Conservation (phyloP, 106 monocot genomes). For the Phalaenopsis equestris region DNA sequence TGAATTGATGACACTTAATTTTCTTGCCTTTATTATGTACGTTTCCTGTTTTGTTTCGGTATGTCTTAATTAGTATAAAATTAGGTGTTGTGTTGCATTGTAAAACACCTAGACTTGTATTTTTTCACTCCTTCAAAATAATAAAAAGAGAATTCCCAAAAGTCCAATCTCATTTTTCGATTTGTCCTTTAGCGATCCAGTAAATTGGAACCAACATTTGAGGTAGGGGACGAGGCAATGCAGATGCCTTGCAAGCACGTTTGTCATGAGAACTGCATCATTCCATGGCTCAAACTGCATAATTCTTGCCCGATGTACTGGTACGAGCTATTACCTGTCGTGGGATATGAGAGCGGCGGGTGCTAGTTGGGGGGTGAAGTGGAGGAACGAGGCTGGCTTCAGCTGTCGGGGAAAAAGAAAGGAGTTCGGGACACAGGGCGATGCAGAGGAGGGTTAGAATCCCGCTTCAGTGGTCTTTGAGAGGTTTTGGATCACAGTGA, state of each 20-base stretch:
- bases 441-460: constrained; percentile 67
- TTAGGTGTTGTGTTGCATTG: too few relatives aligned
- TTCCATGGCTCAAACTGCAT: constrained; percentile 90
- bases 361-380: not conserved
- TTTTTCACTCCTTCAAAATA: too few relatives aligned
- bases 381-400: not conserved
- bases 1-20: too few relatives aligned
- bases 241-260: constrained; percentile 91
- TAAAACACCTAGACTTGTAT: too few relatives aligned
- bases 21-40: too few relatives aligned
- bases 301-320: constrained; percentile 86
- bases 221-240: constrained; percentile 53
- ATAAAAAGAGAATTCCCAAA: too few relatives aligned
- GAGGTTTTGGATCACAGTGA: constrained; percentile 21
- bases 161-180: too few relatives aligned
- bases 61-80: too few relatives aligned
- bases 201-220: too few relatives aligned
- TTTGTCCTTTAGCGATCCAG: too few relatives aligned
- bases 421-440: constrained; percentile 10
- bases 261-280: constrained; percentile 78
- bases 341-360: not conserved
- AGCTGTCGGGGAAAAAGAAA: not conserved
- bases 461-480: constrained; percentile 55
- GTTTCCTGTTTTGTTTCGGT: too few relatives aligned
- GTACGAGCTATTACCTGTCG: constrained; percentile 66